Evolutionary conservation across 208 protist genomes (phyloP), one percentile per base, ranked within the genome.

Genomic region (Leishmania guyanensis): DNA sequence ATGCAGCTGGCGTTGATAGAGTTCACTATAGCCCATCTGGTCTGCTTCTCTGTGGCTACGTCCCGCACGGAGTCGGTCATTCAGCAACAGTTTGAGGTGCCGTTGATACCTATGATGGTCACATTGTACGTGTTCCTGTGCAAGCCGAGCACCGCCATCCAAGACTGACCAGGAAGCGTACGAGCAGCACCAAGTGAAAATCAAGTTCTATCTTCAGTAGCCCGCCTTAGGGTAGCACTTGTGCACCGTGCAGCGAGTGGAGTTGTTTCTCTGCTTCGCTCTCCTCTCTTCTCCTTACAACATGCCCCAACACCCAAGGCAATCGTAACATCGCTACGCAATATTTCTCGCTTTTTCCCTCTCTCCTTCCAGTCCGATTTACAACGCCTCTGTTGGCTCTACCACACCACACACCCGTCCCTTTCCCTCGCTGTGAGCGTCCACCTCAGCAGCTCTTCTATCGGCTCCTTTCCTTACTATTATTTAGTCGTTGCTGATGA

Each of bases 11-110:
- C 82, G 26, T 90, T 96, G 83, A 81, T 91, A 16, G 79, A 86
- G 62, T 78, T 98, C 16, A 81, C 92, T 6, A 56, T 93, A 3
- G 86, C 85, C 6, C 97, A 98, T 77, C 82, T 96, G 22, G 79
- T 95, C 39, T 93, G 94, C 33, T 97, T 96, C 71, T 75, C 85
- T 14, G 76, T 94, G 3, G 89, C 90, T 58, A 76, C 84, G 22
- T 70, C 58, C 20, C 83, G 83, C 64, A 70, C 85, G 1, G 65
- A 50, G 43, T 56, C 77, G 0, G 80, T 64, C 17, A 26, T 92
- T 17, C 62, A 20, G 0, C 60, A 86, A 10, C 20, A 91, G 22
- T 79, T 77, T 56, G 79, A 89, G 10, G 85, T 89, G 46, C 65
- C 76, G 1, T 36, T 72, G 0, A 65, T 51, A 1, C 90, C 83